These are phyloP conservation scores for Ceratocystis variospora DNA, from an alignment of 2,329 filamentous ascomycete genomes.

Conservation along the genomic window DNA sequence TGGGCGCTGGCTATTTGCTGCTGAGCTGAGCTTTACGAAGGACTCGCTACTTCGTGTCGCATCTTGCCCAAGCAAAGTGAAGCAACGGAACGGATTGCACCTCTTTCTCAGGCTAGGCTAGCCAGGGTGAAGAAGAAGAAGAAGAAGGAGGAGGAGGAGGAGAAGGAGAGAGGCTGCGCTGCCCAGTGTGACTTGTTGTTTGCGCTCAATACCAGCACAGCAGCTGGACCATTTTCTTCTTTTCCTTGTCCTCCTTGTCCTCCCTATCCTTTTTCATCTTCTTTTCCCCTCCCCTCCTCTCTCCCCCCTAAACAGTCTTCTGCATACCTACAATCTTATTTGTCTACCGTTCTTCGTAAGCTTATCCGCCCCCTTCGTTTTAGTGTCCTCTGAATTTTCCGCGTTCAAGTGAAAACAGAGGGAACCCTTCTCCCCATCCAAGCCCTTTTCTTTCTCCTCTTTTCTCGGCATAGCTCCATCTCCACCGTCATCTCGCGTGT, in stretches of 20 bases:
- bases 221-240: neutral
- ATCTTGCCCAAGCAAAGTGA: too few species aligned
- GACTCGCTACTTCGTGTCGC: too few species aligned
- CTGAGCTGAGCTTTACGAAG: too few species aligned
- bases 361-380: neutral
- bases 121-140: too few species aligned
- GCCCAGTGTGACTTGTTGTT: neutral
- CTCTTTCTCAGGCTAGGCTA: too few species aligned
- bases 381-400: too few species aligned
- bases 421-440: neutral
- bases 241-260: conserved; percentile 1
- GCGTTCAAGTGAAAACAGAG: neutral
- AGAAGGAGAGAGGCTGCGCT: neutral
- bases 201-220: too few species aligned
- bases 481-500: neutral
- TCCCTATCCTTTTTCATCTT: neutral
- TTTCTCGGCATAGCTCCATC: neutral
- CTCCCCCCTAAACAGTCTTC: neutral
- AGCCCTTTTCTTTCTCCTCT: neutral
- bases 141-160: neutral
- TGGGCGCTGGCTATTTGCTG: too few species aligned
- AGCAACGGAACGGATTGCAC: too few species aligned
- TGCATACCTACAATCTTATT: neutral
- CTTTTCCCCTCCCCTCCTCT: neutral
- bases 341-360: neutral